phyloP scores from a whole-genome alignment of 768 basidiomycete genomes.

The Calocera cornea region DNA sequence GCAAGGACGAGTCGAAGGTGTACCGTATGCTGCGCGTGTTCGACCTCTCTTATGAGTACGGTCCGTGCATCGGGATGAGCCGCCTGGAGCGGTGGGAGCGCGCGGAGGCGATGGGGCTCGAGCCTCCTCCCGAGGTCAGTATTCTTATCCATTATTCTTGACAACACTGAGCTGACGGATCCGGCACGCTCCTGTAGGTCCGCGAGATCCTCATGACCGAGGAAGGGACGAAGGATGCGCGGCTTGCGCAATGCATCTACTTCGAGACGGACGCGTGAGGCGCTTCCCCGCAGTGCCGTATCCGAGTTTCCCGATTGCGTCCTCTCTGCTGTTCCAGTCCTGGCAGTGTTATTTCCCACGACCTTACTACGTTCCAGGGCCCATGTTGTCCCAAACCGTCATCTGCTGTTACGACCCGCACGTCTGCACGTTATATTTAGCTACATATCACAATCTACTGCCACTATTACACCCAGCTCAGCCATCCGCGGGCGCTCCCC shows the following conservation, averaged over 20 bases:
- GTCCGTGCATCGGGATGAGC: constrained; percentile 65
- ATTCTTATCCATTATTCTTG: neutral
- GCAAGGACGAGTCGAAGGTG: constrained; percentile 43
- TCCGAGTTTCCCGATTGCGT: neutral
- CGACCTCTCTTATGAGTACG: constrained; percentile 69
- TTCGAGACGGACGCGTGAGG: constrained; percentile 20
- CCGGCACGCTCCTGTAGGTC: constrained; percentile 35
- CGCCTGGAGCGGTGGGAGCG: constrained; percentile 81
- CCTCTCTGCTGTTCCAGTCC: neutral
- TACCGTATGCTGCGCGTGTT: constrained; percentile 67
- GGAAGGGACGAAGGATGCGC: constrained; percentile 41
- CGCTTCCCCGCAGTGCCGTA: neutral
- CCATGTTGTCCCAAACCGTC: neutral
- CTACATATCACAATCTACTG: too few species aligned
- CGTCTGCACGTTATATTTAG: too few species aligned
- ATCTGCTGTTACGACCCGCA: neutral
- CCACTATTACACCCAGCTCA: neutral
- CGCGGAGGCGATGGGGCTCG: constrained; percentile 59
- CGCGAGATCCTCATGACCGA: constrained; percentile 60
- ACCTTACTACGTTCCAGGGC: neutral
- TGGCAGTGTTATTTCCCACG: neutral
- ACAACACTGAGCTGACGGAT: neutral
- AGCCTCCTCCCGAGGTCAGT: constrained; percentile 65
- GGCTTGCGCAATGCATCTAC: constrained; percentile 53
- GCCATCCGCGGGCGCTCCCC: neutral